Base-by-base conservation (phyloP, 257 asterid species). In the Jaltomata sinuosa region DNA sequence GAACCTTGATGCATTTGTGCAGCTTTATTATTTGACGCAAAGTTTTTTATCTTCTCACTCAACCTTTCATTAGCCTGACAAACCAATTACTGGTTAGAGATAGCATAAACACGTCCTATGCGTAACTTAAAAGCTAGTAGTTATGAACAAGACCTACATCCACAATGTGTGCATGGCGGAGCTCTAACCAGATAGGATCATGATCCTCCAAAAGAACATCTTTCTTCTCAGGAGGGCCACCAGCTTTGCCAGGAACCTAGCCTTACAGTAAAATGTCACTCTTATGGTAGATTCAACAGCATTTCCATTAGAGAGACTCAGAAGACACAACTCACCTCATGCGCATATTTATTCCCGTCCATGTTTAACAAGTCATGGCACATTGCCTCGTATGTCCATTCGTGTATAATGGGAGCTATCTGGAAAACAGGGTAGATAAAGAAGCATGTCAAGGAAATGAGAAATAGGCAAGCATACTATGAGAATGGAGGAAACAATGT, bases 321-420 rank as follows among this genome's bases (percentile, higher is more conserved):
- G 36, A 50, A 50, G 14, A 53, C 36, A 68, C 71, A 76, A 76
- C 72, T 87, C 88, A 96, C 99, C 98, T 96, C 97, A 79, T 96
- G 97, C 18, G 93, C 94, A 83, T 93, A 94, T 88, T 96, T 96
- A 88, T 93, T 93, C 84, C 99, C 99, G 62, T 96, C 98, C 98
- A 96, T 93, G 86, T 90, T 88, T 82, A 96, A 91, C 87, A 96
- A 88, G 84, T 96, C 98, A 89, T 90, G 98, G 88, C 99, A 96
- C 98, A 96, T 94, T 38, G 99, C 98, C 84, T 96, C 99, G 89
- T 96, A 96, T 38, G 99, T 94, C 99, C 99, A 96, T 84, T 96
- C 99, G 84, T 94, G 99, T 88, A 96, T 96, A 72, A 96, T 84
- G 27, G 99, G 99, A 90, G 98, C 95, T 84, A 96, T 93, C 99